Base-by-base conservation (phyloP, 495 filamentous ascomycete genomes). In the Tirmania nivea region DNA sequence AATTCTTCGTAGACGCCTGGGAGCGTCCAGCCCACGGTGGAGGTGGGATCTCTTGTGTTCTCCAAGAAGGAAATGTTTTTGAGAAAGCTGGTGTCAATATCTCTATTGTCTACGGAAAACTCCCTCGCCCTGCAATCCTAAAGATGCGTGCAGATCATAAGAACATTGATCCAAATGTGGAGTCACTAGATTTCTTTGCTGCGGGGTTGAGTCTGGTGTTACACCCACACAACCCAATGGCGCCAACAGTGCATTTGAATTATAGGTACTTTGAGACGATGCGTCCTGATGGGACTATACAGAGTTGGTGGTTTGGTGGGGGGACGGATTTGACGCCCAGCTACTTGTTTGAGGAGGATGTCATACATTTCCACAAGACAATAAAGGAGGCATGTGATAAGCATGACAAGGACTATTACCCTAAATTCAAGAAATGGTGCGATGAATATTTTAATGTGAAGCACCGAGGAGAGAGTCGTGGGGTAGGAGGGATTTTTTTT, bases 211-310 rank as follows among this genome's bases (percentile, higher is more conserved):
- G 86, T 57, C 72, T 96, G 62, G 87, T 99, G 51, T 70, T 95
- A 20, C 90, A 96, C 66, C 90, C 90, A 8, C 69, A 75, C 35
- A 99, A 99, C 68, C 90, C 90, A 25, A 93, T 92, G 80, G 89
- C 88, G 17, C 90, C 90, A 0, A 99, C 90, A 0, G 88, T 99
- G 19, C 90, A 99, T 67, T 73, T 99, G 56, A 99, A 99, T 72
- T 99, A 99, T 72, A 77, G 90, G 3, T 99, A 99, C 71, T 99
- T 99, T 64, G 90, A 99, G 71, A 99, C 90, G 8, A 79, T 80
- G 62, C 83, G 83, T 55, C 68, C 74, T 8, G 77, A 81, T 57
- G 83, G 82, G 9, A 74, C 71, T 6, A 78, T 83, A 14, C 80
- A 85, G 49, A 75, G 81, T 1, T 99, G 92, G 92, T 99, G 90